Conservation (phyloP, 345 rosid genomes). For the Hypericum perforatum region DNA sequence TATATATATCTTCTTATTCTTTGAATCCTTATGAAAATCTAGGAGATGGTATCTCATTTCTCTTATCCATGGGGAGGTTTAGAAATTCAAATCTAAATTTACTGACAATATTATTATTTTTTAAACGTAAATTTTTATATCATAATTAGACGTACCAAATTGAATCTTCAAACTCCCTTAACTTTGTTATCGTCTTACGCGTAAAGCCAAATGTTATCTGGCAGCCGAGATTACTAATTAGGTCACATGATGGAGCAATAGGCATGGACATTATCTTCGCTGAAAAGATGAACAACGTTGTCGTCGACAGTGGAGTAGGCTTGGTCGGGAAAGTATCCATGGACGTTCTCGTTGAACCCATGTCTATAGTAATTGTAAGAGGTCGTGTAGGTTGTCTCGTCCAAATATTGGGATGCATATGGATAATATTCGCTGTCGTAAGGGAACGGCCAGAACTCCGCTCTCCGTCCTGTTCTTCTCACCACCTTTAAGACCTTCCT, state of each 20-base stretch:
- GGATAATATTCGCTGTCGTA: slow-evolving; percentile 67
- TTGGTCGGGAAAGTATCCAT: slow-evolving; percentile 49
- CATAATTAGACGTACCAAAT: no score
- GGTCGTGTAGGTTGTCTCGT: slow-evolving; percentile 35
- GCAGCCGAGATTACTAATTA: no score
- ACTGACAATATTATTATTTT: no score
- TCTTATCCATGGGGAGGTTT: no score
- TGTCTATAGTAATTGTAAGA: slow-evolving; percentile 49
- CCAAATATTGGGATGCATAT: slow-evolving; percentile 37
- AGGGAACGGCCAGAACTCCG: slow-evolving; percentile 79
- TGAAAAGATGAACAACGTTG: slow-evolving; percentile 58
- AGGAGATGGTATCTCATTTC: no score
- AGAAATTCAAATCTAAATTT: no score
- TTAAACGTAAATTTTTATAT: no score
- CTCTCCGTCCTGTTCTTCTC: slow-evolving; percentile 67
- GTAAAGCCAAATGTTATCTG: no score
- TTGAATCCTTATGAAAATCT: no score
- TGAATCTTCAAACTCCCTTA: no score
- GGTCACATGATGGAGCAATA: slow-evolving; percentile 37
- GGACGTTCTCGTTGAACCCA: slow-evolving; percentile 45
- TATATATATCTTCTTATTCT: no score
- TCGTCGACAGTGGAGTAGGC: slow-evolving; percentile 45
- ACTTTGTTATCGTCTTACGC: no score
- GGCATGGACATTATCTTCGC: slow-evolving; percentile 80
- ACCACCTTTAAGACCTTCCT: slow-evolving; percentile 55